Evolutionary conservation across 2,329 filamentous ascomycete species (phyloP).

Genomic region (Endocalyx cinctus): DNA sequence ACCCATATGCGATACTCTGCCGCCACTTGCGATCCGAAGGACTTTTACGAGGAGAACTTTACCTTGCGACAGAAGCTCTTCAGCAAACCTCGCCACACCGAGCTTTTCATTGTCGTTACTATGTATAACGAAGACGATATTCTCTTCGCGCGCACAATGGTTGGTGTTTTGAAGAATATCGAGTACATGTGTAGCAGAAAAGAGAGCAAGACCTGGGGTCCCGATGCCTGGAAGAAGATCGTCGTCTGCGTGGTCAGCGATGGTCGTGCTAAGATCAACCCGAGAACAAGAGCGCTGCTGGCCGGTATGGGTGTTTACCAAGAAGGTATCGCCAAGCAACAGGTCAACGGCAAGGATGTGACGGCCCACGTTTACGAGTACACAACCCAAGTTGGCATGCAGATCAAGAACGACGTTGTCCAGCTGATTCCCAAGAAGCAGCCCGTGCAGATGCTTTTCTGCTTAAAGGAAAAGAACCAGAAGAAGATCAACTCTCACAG

Average conservation of each 20-base stretch:
- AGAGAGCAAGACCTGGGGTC: conserved; percentile 93
- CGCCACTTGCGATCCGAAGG: conserved; percentile 95
- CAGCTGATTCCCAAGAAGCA: conserved; percentile 79
- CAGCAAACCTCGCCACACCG: conserved; percentile 78
- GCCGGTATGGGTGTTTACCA: conserved; percentile 96
- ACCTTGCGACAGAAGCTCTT: conserved; percentile 90
- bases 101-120: conserved; percentile 93
- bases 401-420: conserved; percentile 87
- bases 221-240: conserved; percentile 97
- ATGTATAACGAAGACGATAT: conserved; percentile 99
- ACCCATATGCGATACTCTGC: conserved; percentile 97
- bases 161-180: conserved; percentile 98
- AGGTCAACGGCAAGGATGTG: conserved; percentile 94
- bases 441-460: conserved; percentile 95
- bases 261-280: conserved; percentile 87
- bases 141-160: conserved; percentile 95
- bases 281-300: conserved; percentile 80
- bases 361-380: conserved; percentile 98
- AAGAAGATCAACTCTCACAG: conserved; percentile 99
- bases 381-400: conserved; percentile 79
- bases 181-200: conserved; percentile 90
- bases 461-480: conserved; percentile 98
- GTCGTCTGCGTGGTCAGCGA: conserved; percentile 96
- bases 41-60: conserved; percentile 85
- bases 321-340: conserved; percentile 96